Evolutionary conservation across 108 stramenopile genomes (phyloP).

Genomic region (Pseudonitzschia pungens): DNA sequence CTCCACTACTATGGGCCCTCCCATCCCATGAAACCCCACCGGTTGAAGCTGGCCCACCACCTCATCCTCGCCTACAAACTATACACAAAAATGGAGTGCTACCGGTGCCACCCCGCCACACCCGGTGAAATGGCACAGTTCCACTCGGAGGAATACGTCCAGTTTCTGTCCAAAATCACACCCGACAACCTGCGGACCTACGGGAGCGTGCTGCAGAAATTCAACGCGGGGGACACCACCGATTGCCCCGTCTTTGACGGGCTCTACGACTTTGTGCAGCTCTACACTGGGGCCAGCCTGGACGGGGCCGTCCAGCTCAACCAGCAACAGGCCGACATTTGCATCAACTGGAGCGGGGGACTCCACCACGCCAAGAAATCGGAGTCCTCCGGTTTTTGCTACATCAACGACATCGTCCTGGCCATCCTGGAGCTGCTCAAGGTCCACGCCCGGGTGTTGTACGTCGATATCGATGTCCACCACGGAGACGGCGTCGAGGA

Average conservation of each 20-base stretch:
- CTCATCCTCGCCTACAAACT: constrained; percentile 94
- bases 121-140: constrained; percentile 92
- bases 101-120: constrained; percentile 91
- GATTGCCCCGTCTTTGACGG: constrained; percentile 99
- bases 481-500: constrained; percentile 99
- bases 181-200: constrained; percentile 90
- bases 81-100: constrained; percentile 98
- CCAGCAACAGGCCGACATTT: constrained; percentile 90
- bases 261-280: constrained; percentile 94
- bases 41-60: constrained; percentile 97
- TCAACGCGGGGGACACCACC: constrained; percentile 95
- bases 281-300: constrained; percentile 93
- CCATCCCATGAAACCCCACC: constrained; percentile 99
- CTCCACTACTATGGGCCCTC: constrained; percentile 99
- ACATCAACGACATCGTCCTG: constrained; percentile 99
- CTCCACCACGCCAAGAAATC: constrained; percentile 99
- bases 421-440: constrained; percentile 99
- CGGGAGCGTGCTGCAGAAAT: constrained; percentile 75
- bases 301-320: constrained; percentile 97
- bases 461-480: constrained; percentile 99
- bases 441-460: constrained; percentile 97
- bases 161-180: constrained; percentile 86
- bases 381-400: constrained; percentile 97
- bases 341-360: constrained; percentile 99
- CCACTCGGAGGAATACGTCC: constrained; percentile 96